phyloP scores from a whole-genome alignment of 2,329 filamentous ascomycete genomes.

The Huntiella savannae region DNA sequence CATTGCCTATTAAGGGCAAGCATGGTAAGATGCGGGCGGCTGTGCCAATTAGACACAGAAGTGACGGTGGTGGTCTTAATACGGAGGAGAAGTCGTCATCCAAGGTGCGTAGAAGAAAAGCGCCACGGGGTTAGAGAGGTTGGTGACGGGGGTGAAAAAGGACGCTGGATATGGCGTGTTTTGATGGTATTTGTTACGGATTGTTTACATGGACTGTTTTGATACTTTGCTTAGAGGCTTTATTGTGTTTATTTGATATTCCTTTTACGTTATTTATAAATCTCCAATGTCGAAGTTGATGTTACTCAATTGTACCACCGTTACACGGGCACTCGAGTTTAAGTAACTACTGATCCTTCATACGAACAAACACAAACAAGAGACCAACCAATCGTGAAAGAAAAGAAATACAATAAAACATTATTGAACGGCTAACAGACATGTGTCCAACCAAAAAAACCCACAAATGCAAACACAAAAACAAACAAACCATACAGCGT shows the following conservation, averaged over 20 bases:
- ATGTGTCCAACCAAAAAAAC: background rate
- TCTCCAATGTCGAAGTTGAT: too few relatives aligned
- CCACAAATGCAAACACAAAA: background rate
- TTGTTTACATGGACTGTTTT: constrained; percentile 5
- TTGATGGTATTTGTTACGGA: constrained; percentile 2
- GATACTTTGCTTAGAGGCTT: constrained; percentile 2
- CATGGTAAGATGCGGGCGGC: constrained; percentile 8
- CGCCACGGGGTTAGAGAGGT: constrained; percentile 7
- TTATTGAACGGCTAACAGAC: background rate
- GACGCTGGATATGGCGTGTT: background rate
- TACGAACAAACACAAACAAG: too few relatives aligned
- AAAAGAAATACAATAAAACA: constrained; percentile 1
- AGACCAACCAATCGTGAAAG: background rate
- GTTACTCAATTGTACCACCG: too few relatives aligned
- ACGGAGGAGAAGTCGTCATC: background rate
- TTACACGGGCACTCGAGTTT: background rate
- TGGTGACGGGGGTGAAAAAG: background rate
- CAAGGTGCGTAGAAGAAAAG: constrained; percentile 10
- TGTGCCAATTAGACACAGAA: constrained; percentile 11
- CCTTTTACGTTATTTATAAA: background rate
- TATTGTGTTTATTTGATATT: background rate
- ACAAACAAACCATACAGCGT: too few relatives aligned
- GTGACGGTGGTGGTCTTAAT: constrained; percentile 8
- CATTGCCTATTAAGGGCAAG: constrained; percentile 5
- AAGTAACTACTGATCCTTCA: too few relatives aligned